Conservation (phyloP, 129 eudicot genomes). For the Lonicera japonica region DNA sequence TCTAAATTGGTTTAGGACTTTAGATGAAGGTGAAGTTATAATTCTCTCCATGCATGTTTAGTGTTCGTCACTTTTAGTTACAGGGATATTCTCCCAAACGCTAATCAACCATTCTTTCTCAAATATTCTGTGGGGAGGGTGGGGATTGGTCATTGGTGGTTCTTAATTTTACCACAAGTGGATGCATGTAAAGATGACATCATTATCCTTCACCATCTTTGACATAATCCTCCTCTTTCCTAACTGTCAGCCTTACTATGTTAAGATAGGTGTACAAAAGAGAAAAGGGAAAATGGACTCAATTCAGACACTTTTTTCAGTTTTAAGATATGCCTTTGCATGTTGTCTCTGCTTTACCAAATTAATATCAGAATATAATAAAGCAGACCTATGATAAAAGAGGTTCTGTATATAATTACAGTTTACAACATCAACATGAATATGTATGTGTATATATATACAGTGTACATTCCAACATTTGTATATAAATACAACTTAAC, state of each 20-base stretch:
- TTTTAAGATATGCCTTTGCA: not conserved
- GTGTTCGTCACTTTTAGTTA: no score
- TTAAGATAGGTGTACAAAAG: not conserved
- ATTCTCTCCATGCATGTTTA: no score
- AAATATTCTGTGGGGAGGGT: not conserved
- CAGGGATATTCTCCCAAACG: no score
- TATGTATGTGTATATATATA: no score
- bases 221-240: not conserved
- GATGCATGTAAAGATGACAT: not conserved
- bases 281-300: not conserved
- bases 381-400: not conserved
- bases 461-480: not conserved
- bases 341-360: not conserved
- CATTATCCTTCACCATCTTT: constrained; percentile 1
- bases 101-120: not conserved
- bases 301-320: not conserved
- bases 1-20: no score
- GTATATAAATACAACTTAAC: not conserved
- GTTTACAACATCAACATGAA: not conserved
- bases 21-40: no score
- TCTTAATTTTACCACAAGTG: not conserved
- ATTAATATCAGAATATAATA: not conserved
- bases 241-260: not conserved
- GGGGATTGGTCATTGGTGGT: constrained; percentile 41
- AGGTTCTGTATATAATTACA: no score